Evolutionary conservation across 306 rosid species (phyloP), one percentile per base, ranked within the genome.

Genomic region (Corylus heterophylla): DNA sequence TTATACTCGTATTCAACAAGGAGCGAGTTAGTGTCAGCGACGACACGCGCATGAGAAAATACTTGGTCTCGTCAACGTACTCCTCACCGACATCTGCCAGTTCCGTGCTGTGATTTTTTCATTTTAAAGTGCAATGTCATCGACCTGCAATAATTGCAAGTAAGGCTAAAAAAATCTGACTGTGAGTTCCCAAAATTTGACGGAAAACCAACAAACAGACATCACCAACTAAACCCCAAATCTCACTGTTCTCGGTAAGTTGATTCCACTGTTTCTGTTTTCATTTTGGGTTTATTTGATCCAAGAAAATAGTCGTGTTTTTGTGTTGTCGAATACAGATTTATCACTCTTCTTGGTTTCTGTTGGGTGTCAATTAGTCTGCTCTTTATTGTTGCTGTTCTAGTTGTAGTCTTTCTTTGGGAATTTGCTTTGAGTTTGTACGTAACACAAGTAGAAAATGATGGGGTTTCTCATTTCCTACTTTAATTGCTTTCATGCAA

Each of bases 401-500:
- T 61, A 61, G 73, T 79, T 27, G 20, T 14, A 71, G 12, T 27
- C 73, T 47, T 49, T 76, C 52, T 27, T 8, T 12, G 44, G 68
- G 45, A 3, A 12, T 54, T 66, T 20, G 55, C 12, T 73, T 55
- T 9, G 27, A 61, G 67, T 69, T 50, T 3, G 12, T 85, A 69
- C 75, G 16, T 50, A 29, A 20, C 52, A 16, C 47, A 18, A 58
- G 44, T 74, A 50, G 47, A 69, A 56, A 68, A 85, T 63, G 2
- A 56, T 61, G 45, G 71, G 58, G 54, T 77, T 82, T 84, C 4
- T 48, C 54, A 49, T 25, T 31, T 12, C 25, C 75, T 58, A 16
- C n/a, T 13, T 64, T 72, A 22, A 51, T 45, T 64, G n/a, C 8
- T 73, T 54, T 55, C 44, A 27, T 54, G 47, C n/a, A 47, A 68